phyloP scores from a whole-genome alignment of 2,329 filamentous ascomycete genomes.

The Cadophora luteo-olivacea region DNA sequence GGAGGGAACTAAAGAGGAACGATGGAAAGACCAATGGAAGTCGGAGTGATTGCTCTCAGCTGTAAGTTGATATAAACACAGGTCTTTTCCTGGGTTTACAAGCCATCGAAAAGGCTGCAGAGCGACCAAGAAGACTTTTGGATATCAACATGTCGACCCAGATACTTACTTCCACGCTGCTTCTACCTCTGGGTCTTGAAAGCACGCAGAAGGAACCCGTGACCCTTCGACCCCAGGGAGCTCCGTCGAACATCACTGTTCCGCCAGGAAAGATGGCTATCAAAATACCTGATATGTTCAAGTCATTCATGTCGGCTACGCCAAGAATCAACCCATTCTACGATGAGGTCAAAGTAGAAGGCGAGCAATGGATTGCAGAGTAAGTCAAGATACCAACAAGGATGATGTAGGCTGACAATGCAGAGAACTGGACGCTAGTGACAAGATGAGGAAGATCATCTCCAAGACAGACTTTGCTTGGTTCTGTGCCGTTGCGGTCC shows the following conservation, averaged over 20 bases:
- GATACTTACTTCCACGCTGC: not conserved
- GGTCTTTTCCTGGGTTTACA: not conserved
- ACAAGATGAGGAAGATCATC: not conserved
- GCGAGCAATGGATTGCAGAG: slow-evolving; percentile 16
- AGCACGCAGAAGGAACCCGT: not conserved
- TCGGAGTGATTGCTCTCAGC: not conserved
- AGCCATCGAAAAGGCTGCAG: too few relatives aligned
- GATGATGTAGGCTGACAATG: not conserved
- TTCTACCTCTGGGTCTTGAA: not conserved
- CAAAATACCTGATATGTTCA: slow-evolving; percentile 25
- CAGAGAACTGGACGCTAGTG: not conserved
- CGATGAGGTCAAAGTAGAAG: slow-evolving; percentile 8
- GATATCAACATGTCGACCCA: not conserved
- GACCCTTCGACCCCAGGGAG: not conserved
- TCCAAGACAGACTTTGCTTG: slow-evolving; percentile 19
- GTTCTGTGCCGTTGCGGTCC: slow-evolving; percentile 22
- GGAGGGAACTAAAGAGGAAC: not conserved
- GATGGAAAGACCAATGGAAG: not conserved
- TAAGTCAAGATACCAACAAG: not conserved
- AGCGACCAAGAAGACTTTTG: not conserved
- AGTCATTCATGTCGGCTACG: slow-evolving; percentile 7
- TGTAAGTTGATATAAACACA: not conserved
- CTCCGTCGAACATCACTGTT: not conserved
- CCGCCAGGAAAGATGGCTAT: not conserved
- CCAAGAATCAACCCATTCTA: slow-evolving; percentile 21